Percentiles rank a stretch among this genome's conserved stretches.
Conservation (phyloP, 805 yeast genomes). For the Hanseniaspora taiwanica region DNA sequence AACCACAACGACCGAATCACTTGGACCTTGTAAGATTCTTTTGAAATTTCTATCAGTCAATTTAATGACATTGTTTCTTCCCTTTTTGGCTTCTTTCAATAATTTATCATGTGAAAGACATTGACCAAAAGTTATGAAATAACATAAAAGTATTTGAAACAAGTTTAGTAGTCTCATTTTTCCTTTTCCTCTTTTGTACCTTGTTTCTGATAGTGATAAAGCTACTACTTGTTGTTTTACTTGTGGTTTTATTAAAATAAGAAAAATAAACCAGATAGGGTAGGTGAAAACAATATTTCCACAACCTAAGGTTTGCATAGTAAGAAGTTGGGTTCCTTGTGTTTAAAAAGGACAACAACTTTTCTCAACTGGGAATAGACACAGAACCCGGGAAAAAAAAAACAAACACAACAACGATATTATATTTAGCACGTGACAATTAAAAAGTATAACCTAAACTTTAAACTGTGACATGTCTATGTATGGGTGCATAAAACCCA, state of each 20-base stretch:
- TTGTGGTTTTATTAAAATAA: not conserved
- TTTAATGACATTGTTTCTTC: slow-evolving; percentile 28
- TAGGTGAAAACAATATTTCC: too few relatives aligned
- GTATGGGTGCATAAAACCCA: too few relatives aligned
- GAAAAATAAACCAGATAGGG: too few relatives aligned
- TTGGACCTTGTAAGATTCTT: slow-evolving; percentile 42
- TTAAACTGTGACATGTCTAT: too few relatives aligned
- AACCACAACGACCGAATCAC: slow-evolving; percentile 56
- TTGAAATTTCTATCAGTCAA: slow-evolving; percentile 52
- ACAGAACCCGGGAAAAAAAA: too few relatives aligned
- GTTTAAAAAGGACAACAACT: too few relatives aligned
- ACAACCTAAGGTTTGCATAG: too few relatives aligned
- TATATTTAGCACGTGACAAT: too few relatives aligned
- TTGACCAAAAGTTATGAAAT: slow-evolving; percentile 3
- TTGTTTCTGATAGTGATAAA: not conserved
- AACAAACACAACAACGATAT: too few relatives aligned
- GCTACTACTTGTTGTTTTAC: not conserved
- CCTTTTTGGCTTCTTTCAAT: slow-evolving; percentile 15
- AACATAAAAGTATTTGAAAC: not conserved
- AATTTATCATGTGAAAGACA: slow-evolving; percentile 15
- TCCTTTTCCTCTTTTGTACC: not conserved
- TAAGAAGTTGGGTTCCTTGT: too few relatives aligned
- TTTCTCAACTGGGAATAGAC: too few relatives aligned
- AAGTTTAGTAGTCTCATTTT: not conserved
- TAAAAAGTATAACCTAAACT: too few relatives aligned